Conservation (phyloP, 257 asterid genomes). For the Rehmannia glutinosa region DNA sequence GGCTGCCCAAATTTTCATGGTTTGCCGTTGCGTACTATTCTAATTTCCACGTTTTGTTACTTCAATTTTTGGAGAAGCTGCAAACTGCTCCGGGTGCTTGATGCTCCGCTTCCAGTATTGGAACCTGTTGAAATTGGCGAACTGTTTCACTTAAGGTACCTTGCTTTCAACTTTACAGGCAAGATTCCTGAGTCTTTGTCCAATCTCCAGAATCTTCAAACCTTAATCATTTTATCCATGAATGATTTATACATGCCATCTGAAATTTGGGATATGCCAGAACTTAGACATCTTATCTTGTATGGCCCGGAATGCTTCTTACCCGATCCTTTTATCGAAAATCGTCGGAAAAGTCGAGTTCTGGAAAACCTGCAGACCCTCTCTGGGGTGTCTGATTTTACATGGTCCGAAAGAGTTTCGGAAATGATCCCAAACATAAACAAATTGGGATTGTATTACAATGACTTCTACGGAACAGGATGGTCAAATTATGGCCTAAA, state of each 20-base stretch:
- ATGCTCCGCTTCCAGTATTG: not conserved
- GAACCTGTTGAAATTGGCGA: not conserved
- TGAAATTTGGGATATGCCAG: constrained; percentile 15
- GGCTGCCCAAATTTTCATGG: not conserved
- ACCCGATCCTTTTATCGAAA: not conserved
- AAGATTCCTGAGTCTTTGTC: not conserved
- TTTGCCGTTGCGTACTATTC: not conserved
- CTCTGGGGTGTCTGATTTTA: not conserved
- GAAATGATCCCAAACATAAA: not conserved
- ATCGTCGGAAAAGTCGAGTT: no score
- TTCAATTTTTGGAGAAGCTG: not conserved
- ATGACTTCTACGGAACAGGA: not conserved
- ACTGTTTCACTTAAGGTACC: constrained; percentile 3
- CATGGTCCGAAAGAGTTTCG: not conserved
- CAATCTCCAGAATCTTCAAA: constrained; percentile 6
- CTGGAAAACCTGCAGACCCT: constrained; percentile 8
- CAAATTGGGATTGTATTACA: not conserved
- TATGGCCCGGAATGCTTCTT: not conserved
- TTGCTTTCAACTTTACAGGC: not conserved
- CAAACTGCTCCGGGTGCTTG: not conserved
- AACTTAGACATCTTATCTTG: constrained; percentile 14
- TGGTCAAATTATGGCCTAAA: not conserved
- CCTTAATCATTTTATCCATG: not conserved
- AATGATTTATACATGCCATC: not conserved
- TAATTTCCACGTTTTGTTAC: not conserved